Percentiles rank a stretch among this genome's conserved stretches.
These are phyloP conservation scores for Erythrophleum fordii DNA, from an alignment of 306 rosid species.

Conservation along the genomic window DNA sequence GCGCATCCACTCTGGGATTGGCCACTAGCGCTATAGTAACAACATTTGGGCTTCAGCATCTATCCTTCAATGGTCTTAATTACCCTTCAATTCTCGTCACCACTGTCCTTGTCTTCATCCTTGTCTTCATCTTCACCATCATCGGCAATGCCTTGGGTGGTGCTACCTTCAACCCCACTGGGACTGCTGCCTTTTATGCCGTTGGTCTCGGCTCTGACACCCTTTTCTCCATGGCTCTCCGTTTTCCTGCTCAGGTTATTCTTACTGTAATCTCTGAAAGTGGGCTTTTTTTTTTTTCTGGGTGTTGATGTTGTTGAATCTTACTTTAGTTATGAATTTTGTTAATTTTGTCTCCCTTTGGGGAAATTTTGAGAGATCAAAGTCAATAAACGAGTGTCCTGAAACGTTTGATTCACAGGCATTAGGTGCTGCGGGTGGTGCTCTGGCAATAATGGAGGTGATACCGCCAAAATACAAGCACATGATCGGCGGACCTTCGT, in stretches of 20 bases:
- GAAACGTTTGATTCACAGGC: constrained; percentile 53
- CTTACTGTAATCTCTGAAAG: neutral
- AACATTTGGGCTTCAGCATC: constrained; percentile 44
- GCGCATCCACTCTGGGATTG: constrained; percentile 67
- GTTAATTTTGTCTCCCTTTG: neutral
- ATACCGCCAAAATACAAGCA: constrained; percentile 68
- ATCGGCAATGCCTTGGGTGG: constrained; percentile 78
- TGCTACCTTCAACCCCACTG: constrained; percentile 90
- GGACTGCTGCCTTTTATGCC: constrained; percentile 75
- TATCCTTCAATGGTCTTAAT: constrained; percentile 39
- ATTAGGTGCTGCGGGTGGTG: constrained; percentile 85
- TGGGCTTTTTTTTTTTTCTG: neutral
- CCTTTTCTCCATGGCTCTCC: constrained; percentile 87
- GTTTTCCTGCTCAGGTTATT: constrained; percentile 89
- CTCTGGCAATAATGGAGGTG: constrained; percentile 70
- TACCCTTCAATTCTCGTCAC: constrained; percentile 54
- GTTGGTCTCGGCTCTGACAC: constrained; percentile 76
- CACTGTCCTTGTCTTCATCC: constrained; percentile 56
- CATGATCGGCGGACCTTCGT: constrained; percentile 78
- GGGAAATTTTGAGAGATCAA: neutral
- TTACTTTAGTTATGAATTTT: neutral
- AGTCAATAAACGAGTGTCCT: constrained; percentile 9
- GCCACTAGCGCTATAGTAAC: constrained; percentile 39
- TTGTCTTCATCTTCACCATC: constrained; percentile 58
- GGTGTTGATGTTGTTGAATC: neutral